A percentile compares a stretch with the other conserved stretches of the same genome.
These are phyloP conservation scores for Puccinia polysora DNA, from an alignment of 1,284 basidiomycete species.

Conservation along the genomic window DNA sequence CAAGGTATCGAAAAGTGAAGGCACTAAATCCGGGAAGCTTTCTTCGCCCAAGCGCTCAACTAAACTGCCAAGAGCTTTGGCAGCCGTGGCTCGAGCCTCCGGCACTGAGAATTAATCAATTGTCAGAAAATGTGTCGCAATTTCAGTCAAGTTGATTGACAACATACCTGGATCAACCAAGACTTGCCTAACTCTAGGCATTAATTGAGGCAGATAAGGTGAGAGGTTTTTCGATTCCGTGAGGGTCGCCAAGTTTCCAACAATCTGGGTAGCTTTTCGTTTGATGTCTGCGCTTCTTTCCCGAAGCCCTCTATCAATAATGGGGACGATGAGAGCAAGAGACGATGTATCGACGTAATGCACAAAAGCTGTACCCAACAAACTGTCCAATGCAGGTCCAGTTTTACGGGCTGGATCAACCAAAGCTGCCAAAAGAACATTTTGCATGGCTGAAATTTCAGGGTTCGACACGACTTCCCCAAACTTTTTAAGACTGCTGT, in stretches of 20 bases:
- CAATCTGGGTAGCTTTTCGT: conserved; percentile 92
- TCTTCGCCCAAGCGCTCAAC: conserved; percentile 92
- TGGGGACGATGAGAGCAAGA: conserved; percentile 87
- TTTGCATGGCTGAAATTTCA: conserved; percentile 86
- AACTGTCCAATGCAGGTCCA: conserved; percentile 69
- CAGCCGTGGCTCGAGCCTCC: conserved; percentile 92
- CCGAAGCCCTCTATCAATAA: conserved; percentile 85
- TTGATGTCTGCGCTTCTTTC: conserved; percentile 91
- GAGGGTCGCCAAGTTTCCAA: conserved; percentile 76
- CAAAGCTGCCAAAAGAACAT: conserved; percentile 87
- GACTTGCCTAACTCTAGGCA: conserved; percentile 87
- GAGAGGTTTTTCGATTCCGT: conserved; percentile 95
- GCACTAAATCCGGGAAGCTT: conserved; percentile 92
- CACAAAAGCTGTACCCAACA: conserved; percentile 92
- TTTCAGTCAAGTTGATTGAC: not conserved
- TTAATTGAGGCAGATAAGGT: conserved; percentile 81
- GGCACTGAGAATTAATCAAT: conserved; percentile 63
- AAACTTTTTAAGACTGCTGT: conserved; percentile 93
- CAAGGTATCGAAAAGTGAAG: conserved; percentile 79
- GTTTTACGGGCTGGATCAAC: conserved; percentile 89
- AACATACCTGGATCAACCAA: conserved; percentile 59
- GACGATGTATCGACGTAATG: conserved; percentile 99
- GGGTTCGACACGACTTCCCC: conserved; percentile 64
- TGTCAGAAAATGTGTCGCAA: conserved; percentile 55
- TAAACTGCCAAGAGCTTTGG: conserved; percentile 92